Percentiles rank a stretch among this genome's conserved stretches.
Evolutionary conservation across 225 moss, liverwort and hornwort genomes (phyloP).

Genomic region (Pseudisothecium myosuroides): DNA sequence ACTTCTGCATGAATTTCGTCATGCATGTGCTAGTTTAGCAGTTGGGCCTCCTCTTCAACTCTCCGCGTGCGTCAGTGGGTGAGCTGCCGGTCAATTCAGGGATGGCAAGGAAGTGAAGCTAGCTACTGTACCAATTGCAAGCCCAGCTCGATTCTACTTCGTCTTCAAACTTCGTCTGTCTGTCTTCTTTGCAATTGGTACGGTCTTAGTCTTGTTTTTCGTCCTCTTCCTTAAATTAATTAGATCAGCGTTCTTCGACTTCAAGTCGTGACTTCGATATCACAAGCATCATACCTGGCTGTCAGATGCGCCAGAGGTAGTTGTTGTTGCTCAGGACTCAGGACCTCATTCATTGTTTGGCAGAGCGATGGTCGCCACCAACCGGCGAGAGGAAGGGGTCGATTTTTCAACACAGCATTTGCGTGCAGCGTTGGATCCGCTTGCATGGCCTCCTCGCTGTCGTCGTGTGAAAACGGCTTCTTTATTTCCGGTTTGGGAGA

Average conservation of each 20-base stretch:
- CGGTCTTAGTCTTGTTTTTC: not conserved
- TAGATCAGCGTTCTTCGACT: not conserved
- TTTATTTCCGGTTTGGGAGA: not conserved
- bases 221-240: not conserved
- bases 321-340: not conserved
- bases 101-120: not conserved
- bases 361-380: not conserved
- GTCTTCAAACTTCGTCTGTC: not conserved
- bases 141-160: not conserved
- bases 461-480: not conserved
- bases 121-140: not conserved
- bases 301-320: not conserved
- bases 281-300: too few species aligned
- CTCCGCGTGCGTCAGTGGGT: not conserved
- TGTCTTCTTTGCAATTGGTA: not conserved
- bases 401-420: not conserved
- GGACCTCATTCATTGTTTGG: not conserved
- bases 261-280: too few species aligned
- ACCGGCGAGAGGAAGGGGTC: too few species aligned
- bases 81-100: not conserved
- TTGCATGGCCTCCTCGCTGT: not conserved
- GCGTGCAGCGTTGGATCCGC: not conserved
- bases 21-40: not conserved
- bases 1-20: not conserved
- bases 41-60: not conserved